phyloP scores from a whole-genome alignment of 257 asterid genomes.

The Rauvolfia tetraphylla region DNA sequence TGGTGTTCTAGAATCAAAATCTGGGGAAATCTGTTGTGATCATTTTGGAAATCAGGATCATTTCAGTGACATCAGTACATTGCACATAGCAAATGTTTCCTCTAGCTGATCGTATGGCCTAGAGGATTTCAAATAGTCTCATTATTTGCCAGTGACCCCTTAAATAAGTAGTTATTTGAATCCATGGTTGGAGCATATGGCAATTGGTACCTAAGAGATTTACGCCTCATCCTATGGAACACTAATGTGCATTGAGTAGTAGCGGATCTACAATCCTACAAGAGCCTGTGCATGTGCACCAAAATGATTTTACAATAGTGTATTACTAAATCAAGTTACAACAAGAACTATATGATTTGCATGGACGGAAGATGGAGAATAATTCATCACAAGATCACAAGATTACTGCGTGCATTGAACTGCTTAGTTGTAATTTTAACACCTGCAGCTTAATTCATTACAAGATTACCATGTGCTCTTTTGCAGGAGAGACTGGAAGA shows the following conservation, averaged over 20 bases:
- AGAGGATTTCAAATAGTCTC: not conserved
- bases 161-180: too few species aligned
- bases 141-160: not conserved
- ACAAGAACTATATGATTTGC: not conserved
- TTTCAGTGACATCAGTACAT: too few species aligned
- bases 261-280: not conserved
- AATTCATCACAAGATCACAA: too few species aligned
- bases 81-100: not conserved
- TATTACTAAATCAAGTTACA: not conserved
- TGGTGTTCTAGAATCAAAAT: not conserved
- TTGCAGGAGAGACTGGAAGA: constrained; percentile 95
- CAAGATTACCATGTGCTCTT: not conserved
- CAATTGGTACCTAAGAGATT: not conserved
- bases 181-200: not conserved
- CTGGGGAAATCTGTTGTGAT: not conserved
- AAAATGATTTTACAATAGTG: not conserved
- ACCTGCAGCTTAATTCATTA: not conserved
- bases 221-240: not conserved
- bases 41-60: not conserved
- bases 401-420: not conserved
- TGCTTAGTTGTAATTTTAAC: not conserved
- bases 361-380: not conserved
- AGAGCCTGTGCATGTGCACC: too few species aligned
- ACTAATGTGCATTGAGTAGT: not conserved
- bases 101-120: not conserved